A percentile compares a stretch with the other conserved stretches of the same genome.
These are phyloP conservation scores for Fusarium verrucosum DNA, from an alignment of 2,329 filamentous ascomycete species.

Conservation along the genomic window DNA sequence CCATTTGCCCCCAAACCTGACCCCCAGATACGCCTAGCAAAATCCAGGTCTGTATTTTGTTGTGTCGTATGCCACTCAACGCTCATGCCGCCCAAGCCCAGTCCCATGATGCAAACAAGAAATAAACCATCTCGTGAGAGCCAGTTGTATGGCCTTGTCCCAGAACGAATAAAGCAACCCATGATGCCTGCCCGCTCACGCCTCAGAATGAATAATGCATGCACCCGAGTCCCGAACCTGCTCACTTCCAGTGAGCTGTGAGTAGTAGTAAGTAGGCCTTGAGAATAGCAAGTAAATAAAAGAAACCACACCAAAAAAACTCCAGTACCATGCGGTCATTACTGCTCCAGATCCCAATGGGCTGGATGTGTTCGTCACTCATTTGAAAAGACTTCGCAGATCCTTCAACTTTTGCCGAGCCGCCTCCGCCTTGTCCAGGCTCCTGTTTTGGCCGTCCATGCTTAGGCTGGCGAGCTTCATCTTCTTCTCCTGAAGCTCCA, in stretches of 20 bases:
- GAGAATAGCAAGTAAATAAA: conserved; percentile 45
- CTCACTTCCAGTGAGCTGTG: conserved; percentile 34
- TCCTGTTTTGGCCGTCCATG: conserved; percentile 71
- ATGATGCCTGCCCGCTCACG: conserved; percentile 28
- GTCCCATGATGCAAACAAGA: conserved; percentile 30
- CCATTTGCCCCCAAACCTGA: background rate
- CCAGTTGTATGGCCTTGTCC: conserved; percentile 34
- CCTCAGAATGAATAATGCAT: conserved; percentile 30
- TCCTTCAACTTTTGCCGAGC: conserved; percentile 71
- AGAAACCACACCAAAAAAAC: conserved; percentile 33
- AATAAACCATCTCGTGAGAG: conserved; percentile 45
- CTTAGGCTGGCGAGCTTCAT: conserved; percentile 87
- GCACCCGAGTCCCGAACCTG: conserved; percentile 27
- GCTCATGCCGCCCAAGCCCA: conserved; percentile 29
- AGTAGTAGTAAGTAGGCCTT: conserved; percentile 21
- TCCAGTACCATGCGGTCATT: conserved; percentile 34
- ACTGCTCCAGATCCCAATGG: conserved; percentile 17
- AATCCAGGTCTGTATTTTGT: conserved; percentile 34
- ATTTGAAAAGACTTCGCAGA: conserved; percentile 67
- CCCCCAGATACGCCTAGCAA: conserved; percentile 23
- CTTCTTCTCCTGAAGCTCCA: conserved; percentile 90
- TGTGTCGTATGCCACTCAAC: conserved; percentile 31
- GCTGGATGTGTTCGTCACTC: conserved; percentile 35
- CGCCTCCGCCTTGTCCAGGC: conserved; percentile 60
- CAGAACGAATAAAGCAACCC: conserved; percentile 27